A percentile compares a stretch with the other conserved stretches of the same genome.
phyloP scores from a whole-genome alignment of 768 basidiomycete species.

The Naganishia friedmannii region DNA sequence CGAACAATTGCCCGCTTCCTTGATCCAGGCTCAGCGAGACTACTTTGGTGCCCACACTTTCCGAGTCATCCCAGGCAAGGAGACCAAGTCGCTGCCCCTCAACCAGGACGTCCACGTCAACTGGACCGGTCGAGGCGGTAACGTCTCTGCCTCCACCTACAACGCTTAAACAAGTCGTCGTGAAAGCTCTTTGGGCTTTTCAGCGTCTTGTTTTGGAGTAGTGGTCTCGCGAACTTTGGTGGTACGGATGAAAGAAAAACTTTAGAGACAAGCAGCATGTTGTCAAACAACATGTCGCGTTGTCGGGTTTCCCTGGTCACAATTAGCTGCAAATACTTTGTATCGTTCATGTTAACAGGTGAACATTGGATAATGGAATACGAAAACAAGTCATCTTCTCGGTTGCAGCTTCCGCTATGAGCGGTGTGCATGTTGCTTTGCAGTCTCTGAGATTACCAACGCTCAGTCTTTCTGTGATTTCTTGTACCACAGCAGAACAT shows the following conservation, averaged over 20 bases:
- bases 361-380: slow-evolving; percentile 20
- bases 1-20: slow-evolving; percentile 77
- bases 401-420: background rate
- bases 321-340: slow-evolving; percentile 7
- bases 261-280: slow-evolving; percentile 8
- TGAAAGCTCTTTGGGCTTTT: background rate
- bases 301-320: background rate
- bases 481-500: too few species aligned
- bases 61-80: slow-evolving; percentile 86
- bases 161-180: slow-evolving; percentile 56
- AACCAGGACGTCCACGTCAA: slow-evolving; percentile 93
- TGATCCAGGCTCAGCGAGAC: slow-evolving; percentile 95
- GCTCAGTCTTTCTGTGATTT: too few species aligned
- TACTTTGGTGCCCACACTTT: slow-evolving; percentile 98
- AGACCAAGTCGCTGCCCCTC: slow-evolving; percentile 73
- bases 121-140: slow-evolving; percentile 98
- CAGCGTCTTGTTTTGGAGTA: background rate
- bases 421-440: background rate
- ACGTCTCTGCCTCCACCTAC: slow-evolving; percentile 86
- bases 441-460: too few species aligned
- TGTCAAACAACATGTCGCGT: background rate
- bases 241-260: slow-evolving; percentile 3
- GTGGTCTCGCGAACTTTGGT: background rate
- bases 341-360: slow-evolving; percentile 21
- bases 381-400: background rate